A percentile compares a stretch with the other conserved stretches of the same genome.
phyloP scores from a whole-genome alignment of 2,329 filamentous ascomycete species.

The Colletotrichum sp. region DNA sequence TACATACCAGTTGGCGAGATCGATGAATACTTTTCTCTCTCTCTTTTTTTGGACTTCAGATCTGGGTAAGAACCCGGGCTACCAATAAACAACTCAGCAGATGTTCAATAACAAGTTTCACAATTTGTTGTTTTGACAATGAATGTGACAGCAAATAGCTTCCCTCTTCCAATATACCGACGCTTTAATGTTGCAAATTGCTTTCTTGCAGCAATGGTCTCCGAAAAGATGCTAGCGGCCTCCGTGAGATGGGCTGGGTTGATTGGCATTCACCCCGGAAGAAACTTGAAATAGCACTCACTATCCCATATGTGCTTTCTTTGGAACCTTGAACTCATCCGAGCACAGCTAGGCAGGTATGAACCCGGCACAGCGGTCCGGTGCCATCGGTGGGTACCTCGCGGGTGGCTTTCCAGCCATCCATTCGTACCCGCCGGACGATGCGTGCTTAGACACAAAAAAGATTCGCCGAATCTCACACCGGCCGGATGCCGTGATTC shows the following conservation, averaged over 20 bases:
- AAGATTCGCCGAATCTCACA: not conserved
- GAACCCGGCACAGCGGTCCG: not conserved
- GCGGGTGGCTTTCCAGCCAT: not conserved
- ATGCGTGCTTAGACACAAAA: not conserved
- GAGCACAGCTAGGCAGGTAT: not conserved
- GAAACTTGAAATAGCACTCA: not conserved
- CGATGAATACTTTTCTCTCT: too few species aligned
- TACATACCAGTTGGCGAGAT: too few species aligned
- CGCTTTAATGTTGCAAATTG: not conserved
- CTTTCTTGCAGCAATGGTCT: not conserved
- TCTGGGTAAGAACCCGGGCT: too few species aligned
- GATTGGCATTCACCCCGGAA: accelerated
- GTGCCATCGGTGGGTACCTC: not conserved
- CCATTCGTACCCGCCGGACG: not conserved
- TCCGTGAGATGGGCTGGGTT: not conserved
- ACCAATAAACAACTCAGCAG: too few species aligned
- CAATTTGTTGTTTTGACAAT: not conserved
- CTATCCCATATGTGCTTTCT: not conserved
- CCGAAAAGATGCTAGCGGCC: not conserved
- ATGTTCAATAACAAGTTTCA: not conserved
- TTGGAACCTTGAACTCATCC: not conserved
- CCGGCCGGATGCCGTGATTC: not conserved
- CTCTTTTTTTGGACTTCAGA: too few species aligned
- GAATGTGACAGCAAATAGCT: not conserved
- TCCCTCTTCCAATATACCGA: not conserved